Evolutionary conservation across 2,329 filamentous ascomycete species (phyloP), one percentile per base, ranked within the genome.

Genomic region (Fusarium burgessii): DNA sequence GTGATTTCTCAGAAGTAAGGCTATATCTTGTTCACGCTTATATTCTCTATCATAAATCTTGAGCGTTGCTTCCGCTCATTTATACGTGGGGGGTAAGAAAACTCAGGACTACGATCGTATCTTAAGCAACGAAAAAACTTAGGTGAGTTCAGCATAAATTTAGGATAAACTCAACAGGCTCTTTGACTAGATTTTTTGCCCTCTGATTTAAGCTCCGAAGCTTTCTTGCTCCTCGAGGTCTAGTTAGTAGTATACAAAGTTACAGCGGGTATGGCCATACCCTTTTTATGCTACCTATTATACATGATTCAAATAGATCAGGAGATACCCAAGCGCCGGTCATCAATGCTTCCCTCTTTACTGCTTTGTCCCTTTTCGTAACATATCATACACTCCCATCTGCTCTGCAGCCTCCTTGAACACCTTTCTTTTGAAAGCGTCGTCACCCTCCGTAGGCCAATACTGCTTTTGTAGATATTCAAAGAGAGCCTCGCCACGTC

Each of bases 361-460:
- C 50, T 58, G 29, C 33, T 70, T 63, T 50, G 49, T 61, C 52
- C 43, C 73, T 25, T 68, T 69, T 11, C 59, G 72, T 51, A 82
- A 59, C 12, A 79, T 38, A 32, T 83, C 78, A 56, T 80, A 79
- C 68, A 83, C 80, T 46, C 84, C 83, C 84, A 85, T 85, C 71
- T 85, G 77, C 58, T 66, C 71, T n/a, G 82, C 80, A 54, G 77
- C 82, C 46, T 78, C 74, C 25, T 77, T 70, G 35, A 82, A 74
- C 20, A 76, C 63, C 23, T 59, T 70, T 50, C 74, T 74, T 45
- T 73, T 73, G 11, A 77, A 65, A 13, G 71, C 70, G 36, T 74
- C 72, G 6, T 60, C 73, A 12, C 60, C 73, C 15, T 73, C 70
- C 29, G 45, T 72, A 13, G 80, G 78, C 78, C 83, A 79, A 23